A percentile compares a stretch with the other conserved stretches of the same genome.
Conservation (phyloP, 306 rosid species). For the Adenanthera pavonina region DNA sequence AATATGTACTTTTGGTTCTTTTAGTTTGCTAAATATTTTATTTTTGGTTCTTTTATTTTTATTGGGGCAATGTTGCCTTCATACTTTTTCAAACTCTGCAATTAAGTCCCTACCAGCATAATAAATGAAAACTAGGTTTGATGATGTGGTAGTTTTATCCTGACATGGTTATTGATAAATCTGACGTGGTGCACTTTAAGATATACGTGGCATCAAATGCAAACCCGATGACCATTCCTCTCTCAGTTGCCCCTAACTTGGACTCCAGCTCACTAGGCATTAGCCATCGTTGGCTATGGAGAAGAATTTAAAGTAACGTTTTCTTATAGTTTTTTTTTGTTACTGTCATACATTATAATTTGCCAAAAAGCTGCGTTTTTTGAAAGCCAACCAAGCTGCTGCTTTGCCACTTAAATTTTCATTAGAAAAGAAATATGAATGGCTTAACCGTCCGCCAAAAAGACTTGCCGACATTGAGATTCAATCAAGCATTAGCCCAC, state of each 20-base stretch:
- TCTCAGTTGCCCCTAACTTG: neutral
- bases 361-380: neutral
- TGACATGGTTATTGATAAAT: neutral
- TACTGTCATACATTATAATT: neutral
- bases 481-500: neutral
- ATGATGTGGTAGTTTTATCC: neutral
- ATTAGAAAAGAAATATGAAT: neutral
- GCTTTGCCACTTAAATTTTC: neutral
- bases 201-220: neutral
- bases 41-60: neutral
- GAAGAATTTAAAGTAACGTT: neutral
- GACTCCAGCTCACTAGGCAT: neutral
- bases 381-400: neutral
- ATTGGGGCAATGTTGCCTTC: neutral
- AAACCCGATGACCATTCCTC: neutral
- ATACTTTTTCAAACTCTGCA: neutral
- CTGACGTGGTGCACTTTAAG: neutral
- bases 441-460: neutral
- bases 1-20: neutral
- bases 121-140: neutral
- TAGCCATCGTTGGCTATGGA: neutral
- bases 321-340: neutral
- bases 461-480: neutral
- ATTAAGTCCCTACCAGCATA: neutral
- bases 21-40: neutral